phyloP scores from a whole-genome alignment of 176 grass and related monocot species.

The Coix lacrymajobi region DNA sequence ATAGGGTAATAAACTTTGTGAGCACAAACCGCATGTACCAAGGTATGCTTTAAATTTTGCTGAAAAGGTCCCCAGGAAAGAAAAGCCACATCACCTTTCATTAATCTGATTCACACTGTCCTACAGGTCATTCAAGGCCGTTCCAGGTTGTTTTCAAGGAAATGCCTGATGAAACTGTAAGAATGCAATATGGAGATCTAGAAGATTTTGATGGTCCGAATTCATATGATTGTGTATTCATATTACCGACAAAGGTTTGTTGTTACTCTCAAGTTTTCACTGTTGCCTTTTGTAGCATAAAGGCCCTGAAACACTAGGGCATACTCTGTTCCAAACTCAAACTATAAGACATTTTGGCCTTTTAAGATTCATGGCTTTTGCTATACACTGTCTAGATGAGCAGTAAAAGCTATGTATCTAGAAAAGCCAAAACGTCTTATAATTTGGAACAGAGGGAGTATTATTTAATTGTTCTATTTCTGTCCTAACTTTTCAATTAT shows the following conservation, averaged over 20 bases:
- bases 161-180: slow-evolving; percentile 81
- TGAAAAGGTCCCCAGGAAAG: neutral
- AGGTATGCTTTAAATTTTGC: slow-evolving; percentile 45
- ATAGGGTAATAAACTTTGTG: slow-evolving; percentile 60
- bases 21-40: slow-evolving; percentile 43
- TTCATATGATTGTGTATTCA: slow-evolving; percentile 50
- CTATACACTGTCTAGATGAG: too few relatives aligned
- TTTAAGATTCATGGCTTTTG: too few relatives aligned
- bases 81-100: neutral
- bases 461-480: slow-evolving; percentile 9
- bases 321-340: too few relatives aligned
- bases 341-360: too few relatives aligned
- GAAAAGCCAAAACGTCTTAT: too few relatives aligned
- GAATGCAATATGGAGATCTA: slow-evolving; percentile 72
- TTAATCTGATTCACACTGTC: slow-evolving; percentile 21
- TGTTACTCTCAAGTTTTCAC: neutral
- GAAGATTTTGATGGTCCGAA: slow-evolving; percentile 70
- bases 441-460: too few relatives aligned
- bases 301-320: neutral
- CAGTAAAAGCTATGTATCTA: too few relatives aligned
- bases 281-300: neutral
- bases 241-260: slow-evolving; percentile 75
- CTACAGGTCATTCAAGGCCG: slow-evolving; percentile 38
- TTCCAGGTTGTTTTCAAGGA: slow-evolving; percentile 66
- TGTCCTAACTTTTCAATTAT: slow-evolving; percentile 34